These are phyloP conservation scores for Alectoria sarmentosa DNA, from an alignment of 495 filamentous ascomycete species.

Conservation along the genomic window DNA sequence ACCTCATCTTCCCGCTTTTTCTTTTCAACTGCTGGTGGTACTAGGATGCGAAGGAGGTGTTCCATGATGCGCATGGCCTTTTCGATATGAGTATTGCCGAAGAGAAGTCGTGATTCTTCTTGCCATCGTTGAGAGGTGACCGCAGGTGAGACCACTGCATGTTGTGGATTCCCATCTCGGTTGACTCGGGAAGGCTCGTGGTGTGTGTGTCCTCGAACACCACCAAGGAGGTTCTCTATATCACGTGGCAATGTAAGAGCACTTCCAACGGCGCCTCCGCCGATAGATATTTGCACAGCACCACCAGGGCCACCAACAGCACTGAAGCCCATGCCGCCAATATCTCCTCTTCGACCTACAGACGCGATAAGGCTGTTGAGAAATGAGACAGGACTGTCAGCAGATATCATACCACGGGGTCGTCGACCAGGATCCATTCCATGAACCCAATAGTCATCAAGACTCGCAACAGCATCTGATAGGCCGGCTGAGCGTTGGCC, in stretches of 20 bases:
- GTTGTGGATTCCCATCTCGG: conserved; percentile 54
- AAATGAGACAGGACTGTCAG: conserved; percentile 56
- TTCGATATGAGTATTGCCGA: conserved; percentile 53
- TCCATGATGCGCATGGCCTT: conserved; percentile 65
- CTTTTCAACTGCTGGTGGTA: conserved; percentile 77
- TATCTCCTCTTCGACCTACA: conserved; percentile 41
- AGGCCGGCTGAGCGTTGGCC: conserved; percentile 15
- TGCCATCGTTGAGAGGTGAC: conserved; percentile 73
- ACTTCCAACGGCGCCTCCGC: conserved; percentile 1
- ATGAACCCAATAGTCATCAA: conserved; percentile 53
- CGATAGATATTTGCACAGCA: conserved; percentile 46
- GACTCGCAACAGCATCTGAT: conserved; percentile 24
- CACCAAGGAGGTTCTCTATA: conserved; percentile 52
- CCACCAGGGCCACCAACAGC: conserved; percentile 28
- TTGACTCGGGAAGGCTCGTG: conserved; percentile 39
- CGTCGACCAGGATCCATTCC: conserved; percentile 44
- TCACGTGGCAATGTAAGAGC: conserved; percentile 39
- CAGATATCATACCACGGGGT: conserved; percentile 38
- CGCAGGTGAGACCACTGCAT: conserved; percentile 63
- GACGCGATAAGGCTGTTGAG: conserved; percentile 55
- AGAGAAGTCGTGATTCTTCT: conserved; percentile 84
- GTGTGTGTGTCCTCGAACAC: conserved; percentile 37
- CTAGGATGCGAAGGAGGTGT: conserved; percentile 64
- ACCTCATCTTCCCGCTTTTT: conserved; percentile 52
- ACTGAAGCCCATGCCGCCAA: conserved; percentile 41